Evolutionary conservation across 768 basidiomycete species (phyloP).

Genomic region (Mycena albidolilacea): DNA sequence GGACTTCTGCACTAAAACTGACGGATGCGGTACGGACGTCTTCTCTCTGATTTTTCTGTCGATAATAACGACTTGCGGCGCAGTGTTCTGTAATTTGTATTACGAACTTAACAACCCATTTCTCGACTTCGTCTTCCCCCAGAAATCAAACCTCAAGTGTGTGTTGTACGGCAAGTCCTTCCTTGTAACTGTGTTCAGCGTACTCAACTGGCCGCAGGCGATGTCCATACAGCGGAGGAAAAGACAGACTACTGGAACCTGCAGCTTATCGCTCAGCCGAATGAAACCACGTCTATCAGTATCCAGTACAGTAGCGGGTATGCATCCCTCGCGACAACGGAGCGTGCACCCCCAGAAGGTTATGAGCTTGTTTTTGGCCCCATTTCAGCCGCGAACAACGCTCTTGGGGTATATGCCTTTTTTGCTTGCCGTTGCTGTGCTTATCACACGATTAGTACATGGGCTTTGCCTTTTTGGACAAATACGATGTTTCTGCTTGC

Average conservation of each 20-base stretch:
- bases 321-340: slow-evolving; percentile 26
- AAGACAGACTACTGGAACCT: slow-evolving; percentile 38
- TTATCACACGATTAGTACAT: slow-evolving; percentile 32
- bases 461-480: slow-evolving; percentile 37
- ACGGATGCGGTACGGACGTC: slow-evolving; percentile 37
- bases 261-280: slow-evolving; percentile 19
- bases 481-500: slow-evolving; percentile 39
- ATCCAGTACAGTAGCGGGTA: slow-evolving; percentile 39
- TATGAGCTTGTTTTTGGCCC: slow-evolving; percentile 44
- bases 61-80: neutral
- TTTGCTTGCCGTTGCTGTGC: neutral
- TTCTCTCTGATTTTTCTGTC: neutral
- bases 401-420: slow-evolving; percentile 37
- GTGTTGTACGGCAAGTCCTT: slow-evolving; percentile 33
- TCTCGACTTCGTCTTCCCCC: slow-evolving; percentile 40
- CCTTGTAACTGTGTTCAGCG: neutral
- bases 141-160: slow-evolving; percentile 44
- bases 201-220: slow-evolving; percentile 20
- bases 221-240: slow-evolving; percentile 39
- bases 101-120: slow-evolving; percentile 39
- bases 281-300: slow-evolving; percentile 27
- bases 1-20: slow-evolving; percentile 34
- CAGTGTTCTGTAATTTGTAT: slow-evolving; percentile 42
- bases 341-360: slow-evolving; percentile 36
- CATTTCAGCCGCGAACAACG: slow-evolving; percentile 40